Evolutionary conservation across 768 basidiomycete genomes (phyloP).

Genomic region (button mushroom (Agaricus bisporus)): DNA sequence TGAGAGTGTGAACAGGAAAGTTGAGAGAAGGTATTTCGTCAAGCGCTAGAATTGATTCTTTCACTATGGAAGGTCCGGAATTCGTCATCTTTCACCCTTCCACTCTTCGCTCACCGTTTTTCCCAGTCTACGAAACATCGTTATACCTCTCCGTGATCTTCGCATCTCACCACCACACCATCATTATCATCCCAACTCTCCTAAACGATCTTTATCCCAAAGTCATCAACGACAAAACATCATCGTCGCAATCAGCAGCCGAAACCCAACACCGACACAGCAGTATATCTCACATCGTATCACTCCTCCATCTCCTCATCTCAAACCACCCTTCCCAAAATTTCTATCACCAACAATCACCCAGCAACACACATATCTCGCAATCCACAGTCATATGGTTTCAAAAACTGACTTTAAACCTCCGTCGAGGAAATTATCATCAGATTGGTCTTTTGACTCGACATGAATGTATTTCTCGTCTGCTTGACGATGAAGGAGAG

Average conservation of each 20-base stretch:
- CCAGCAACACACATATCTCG: slow-evolving; percentile 35
- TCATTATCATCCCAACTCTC: slow-evolving; percentile 55
- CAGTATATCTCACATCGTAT: slow-evolving; percentile 29
- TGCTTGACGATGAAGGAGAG: slow-evolving; percentile 14
- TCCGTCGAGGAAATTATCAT: slow-evolving; percentile 52
- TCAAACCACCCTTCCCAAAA: slow-evolving; percentile 60
- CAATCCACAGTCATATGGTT: slow-evolving; percentile 45
- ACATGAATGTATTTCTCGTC: slow-evolving; percentile 14
- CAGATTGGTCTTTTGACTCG: slow-evolving; percentile 41
- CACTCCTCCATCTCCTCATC: slow-evolving; percentile 54
- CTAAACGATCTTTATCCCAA: slow-evolving; percentile 41
- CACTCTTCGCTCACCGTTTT: neutral
- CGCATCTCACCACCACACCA: slow-evolving; percentile 52
- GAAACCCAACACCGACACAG: slow-evolving; percentile 13
- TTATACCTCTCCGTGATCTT: slow-evolving; percentile 61
- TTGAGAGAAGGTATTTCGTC: slow-evolving; percentile 69
- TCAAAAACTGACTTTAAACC: slow-evolving; percentile 37
- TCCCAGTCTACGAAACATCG: slow-evolving; percentile 68
- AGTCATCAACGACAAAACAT: slow-evolving; percentile 2
- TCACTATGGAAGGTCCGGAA: slow-evolving; percentile 67
- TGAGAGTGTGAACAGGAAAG: slow-evolving; percentile 44
- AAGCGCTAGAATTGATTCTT: slow-evolving; percentile 49
- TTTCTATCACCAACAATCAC: slow-evolving; percentile 41
- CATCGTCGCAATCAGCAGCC: slow-evolving; percentile 4
- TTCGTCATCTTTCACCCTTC: neutral